phyloP scores from a whole-genome alignment of 1,284 basidiomycete species.

The Leucoagaricus sp. region DNA sequence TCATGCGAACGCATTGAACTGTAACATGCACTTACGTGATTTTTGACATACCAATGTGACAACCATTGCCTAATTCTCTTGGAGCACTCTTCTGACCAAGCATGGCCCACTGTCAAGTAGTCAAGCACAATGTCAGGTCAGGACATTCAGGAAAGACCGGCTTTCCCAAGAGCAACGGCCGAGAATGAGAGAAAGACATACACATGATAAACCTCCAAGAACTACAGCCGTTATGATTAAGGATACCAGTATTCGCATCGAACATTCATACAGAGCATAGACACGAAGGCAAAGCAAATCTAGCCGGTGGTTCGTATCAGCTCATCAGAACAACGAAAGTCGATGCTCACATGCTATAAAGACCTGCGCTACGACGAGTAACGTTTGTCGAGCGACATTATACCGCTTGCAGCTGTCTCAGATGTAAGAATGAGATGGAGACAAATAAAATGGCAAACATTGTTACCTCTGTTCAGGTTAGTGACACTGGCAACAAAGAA shows the following conservation, averaged over 20 bases:
- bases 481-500: slow-evolving; percentile 2
- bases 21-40: slow-evolving; percentile 30
- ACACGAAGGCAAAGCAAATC: slow-evolving; percentile 41
- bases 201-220: slow-evolving; percentile 26
- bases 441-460: neutral
- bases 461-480: slow-evolving; percentile 22
- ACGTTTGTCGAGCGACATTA: slow-evolving; percentile 35
- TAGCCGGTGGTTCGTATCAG: slow-evolving; percentile 13
- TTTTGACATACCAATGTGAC: slow-evolving; percentile 31
- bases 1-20: neutral
- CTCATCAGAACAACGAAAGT: neutral
- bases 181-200: slow-evolving; percentile 19
- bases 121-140: no score
- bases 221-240: slow-evolving; percentile 29
- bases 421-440: neutral
- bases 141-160: no score
- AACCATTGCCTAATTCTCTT: slow-evolving; percentile 27
- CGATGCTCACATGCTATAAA: slow-evolving; percentile 38
- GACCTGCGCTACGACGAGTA: slow-evolving; percentile 41
- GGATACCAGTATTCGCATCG: slow-evolving; percentile 29
- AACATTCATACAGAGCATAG: slow-evolving; percentile 42
- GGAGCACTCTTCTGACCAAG: slow-evolving; percentile 31
- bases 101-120: slow-evolving; percentile 33
- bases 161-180: no score
- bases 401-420: slow-evolving; percentile 30